Conservation (phyloP, 2,329 filamentous ascomycete genomes). For the Incumbomyces lentus region DNA sequence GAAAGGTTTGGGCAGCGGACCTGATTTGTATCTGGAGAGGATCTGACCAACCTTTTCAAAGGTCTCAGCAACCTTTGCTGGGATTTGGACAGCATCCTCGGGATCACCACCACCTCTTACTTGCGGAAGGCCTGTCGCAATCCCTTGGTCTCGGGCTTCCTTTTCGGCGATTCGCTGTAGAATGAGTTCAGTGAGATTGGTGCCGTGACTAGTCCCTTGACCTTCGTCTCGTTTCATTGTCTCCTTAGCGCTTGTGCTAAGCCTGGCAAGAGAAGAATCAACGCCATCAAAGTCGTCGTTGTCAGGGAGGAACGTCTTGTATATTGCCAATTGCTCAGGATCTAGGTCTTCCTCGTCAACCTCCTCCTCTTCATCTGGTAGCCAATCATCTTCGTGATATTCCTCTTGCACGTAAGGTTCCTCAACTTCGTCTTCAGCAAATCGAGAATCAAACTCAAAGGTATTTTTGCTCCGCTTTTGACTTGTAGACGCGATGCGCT, state of each 20-base stretch:
- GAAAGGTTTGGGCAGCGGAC: slow-evolving; percentile 94
- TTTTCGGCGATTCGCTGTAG: slow-evolving; percentile 87
- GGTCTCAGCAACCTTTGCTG: slow-evolving; percentile 84
- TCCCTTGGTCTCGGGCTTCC: slow-evolving; percentile 51
- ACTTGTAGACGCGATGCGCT: slow-evolving; percentile 28
- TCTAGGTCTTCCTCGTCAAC: slow-evolving; percentile 61
- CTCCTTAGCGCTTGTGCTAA: slow-evolving; percentile 24
- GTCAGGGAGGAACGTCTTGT: slow-evolving; percentile 76
- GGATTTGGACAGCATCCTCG: slow-evolving; percentile 76
- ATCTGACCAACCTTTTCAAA: slow-evolving; percentile 64
- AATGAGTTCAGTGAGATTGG: slow-evolving; percentile 86
- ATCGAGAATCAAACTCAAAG: slow-evolving; percentile 71
- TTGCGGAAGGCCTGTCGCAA: slow-evolving; percentile 22
- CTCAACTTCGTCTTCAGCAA: slow-evolving; percentile 45
- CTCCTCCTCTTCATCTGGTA: slow-evolving; percentile 49
- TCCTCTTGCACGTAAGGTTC: slow-evolving; percentile 41
- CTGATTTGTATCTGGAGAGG: slow-evolving; percentile 84
- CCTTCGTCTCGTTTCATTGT: slow-evolving; percentile 26
- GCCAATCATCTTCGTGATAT: slow-evolving; percentile 67
- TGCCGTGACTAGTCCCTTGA: slow-evolving; percentile 42
- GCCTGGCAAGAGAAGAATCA: slow-evolving; percentile 16
- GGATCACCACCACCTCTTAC: slow-evolving; percentile 46
- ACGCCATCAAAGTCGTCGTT: slow-evolving; percentile 37
- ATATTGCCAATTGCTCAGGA: slow-evolving; percentile 77
- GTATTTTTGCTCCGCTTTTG: slow-evolving; percentile 44